These are phyloP conservation scores for Excoecaria agallocha DNA, from an alignment of 345 rosid species.

Conservation along the genomic window DNA sequence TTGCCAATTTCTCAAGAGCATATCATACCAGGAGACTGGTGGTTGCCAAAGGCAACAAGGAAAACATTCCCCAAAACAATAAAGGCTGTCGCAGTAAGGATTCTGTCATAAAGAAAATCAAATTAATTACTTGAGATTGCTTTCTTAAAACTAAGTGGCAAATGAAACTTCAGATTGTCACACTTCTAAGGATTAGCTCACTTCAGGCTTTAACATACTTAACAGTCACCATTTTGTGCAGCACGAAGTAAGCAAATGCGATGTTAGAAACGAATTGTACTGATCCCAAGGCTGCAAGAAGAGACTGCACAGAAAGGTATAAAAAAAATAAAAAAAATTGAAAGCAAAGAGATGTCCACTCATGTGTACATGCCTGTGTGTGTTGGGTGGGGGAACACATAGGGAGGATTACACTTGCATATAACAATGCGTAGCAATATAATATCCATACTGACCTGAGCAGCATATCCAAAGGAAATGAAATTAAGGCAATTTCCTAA, in stretches of 20 bases:
- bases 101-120: slow-evolving; percentile 45
- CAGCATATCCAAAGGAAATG: slow-evolving; percentile 99
- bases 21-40: slow-evolving; percentile 92
- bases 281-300: slow-evolving; percentile 98
- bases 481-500: slow-evolving; percentile 96
- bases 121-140: slow-evolving; percentile 8
- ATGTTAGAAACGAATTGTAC: slow-evolving; percentile 96
- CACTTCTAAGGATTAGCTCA: slow-evolving; percentile 21
- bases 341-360: slow-evolving; percentile 6
- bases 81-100: slow-evolving; percentile 86
- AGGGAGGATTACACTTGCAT: background rate
- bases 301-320: slow-evolving; percentile 58
- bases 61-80: slow-evolving; percentile 92
- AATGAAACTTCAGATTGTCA: background rate
- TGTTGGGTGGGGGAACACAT: background rate
- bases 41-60: slow-evolving; percentile 97
- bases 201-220: slow-evolving; percentile 63
- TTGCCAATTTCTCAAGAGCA: slow-evolving; percentile 3
- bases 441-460: slow-evolving; percentile 63
- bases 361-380: background rate
- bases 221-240: slow-evolving; percentile 86
- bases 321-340: background rate
- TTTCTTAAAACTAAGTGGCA: slow-evolving; percentile 6
- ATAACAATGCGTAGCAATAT: background rate
- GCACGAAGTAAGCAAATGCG: slow-evolving; percentile 86